Evolutionary conservation across 129 eudicot genomes (phyloP).

Genomic region (Silybum marianum): DNA sequence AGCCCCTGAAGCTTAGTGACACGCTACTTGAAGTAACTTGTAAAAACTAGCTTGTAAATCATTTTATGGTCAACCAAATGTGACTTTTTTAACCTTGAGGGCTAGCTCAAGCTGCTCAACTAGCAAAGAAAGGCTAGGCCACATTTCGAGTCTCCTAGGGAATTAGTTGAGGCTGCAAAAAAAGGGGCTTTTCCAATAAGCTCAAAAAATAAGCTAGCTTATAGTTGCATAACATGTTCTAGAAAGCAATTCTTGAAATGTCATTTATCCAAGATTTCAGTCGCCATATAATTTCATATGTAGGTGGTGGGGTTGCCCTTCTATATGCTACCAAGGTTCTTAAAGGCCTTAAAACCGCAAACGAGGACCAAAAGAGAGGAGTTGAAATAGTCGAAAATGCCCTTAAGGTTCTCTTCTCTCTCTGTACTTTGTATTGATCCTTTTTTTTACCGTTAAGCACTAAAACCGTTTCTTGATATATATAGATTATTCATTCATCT

Average conservation of each 20-base stretch:
- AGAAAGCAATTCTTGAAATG: not conserved
- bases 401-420: too few relatives aligned
- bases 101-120: too few relatives aligned
- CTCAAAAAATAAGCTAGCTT: not conserved
- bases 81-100: not conserved
- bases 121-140: too few relatives aligned
- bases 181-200: not conserved
- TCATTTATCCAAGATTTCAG: not conserved
- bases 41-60: not conserved
- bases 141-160: not conserved
- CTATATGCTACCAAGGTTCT: slow-evolving; percentile 80
- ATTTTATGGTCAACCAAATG: not conserved
- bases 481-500: not conserved
- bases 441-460: not conserved
- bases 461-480: not conserved
- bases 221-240: not conserved
- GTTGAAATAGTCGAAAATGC: slow-evolving; percentile 80
- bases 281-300: slow-evolving; percentile 1
- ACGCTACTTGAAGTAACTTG: not conserved
- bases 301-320: slow-evolving; percentile 98
- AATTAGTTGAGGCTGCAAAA: not conserved
- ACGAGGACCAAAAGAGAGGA: slow-evolving; percentile 84
- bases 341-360: slow-evolving; percentile 62
- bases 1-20: not conserved
- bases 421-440: not conserved